These are phyloP conservation scores for Pisolithus microcarpus DNA, from an alignment of 768 basidiomycete species.

Conservation along the genomic window DNA sequence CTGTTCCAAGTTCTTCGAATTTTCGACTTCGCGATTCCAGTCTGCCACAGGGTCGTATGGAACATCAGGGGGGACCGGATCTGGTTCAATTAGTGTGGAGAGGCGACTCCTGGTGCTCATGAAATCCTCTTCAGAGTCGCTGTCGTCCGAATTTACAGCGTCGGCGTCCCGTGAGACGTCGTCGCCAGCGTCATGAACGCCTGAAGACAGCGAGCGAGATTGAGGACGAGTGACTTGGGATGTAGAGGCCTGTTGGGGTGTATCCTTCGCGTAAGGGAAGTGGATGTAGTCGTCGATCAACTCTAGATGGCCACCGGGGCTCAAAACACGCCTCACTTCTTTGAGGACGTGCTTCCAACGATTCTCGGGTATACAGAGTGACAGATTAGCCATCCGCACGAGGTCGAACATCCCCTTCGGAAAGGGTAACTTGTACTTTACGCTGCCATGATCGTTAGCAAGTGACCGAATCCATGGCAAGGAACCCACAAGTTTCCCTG, in stretches of 20 bases:
- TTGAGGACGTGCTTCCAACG: constrained; percentile 53
- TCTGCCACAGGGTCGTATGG: constrained; percentile 23
- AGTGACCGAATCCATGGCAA: not conserved
- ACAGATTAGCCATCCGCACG: constrained; percentile 66
- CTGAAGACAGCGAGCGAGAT: constrained; percentile 8
- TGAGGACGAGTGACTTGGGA: not conserved
- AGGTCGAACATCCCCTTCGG: constrained; percentile 57
- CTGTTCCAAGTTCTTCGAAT: constrained; percentile 45
- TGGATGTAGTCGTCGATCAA: constrained; percentile 65
- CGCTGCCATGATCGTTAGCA: constrained; percentile 28
- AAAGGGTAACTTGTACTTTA: constrained; percentile 56
- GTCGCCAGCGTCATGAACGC: constrained; percentile 15
- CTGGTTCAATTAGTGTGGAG: constrained; percentile 16
- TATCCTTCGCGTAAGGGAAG: constrained; percentile 48
- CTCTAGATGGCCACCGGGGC: constrained; percentile 57
- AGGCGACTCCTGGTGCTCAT: constrained; percentile 26
- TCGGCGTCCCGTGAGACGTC: constrained; percentile 10
- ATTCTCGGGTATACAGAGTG: constrained; percentile 51
- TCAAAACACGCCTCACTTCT: constrained; percentile 59
- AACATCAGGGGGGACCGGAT: constrained; percentile 12
- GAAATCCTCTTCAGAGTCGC: constrained; percentile 21
- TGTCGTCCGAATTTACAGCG: constrained; percentile 6
- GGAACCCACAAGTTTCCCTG: constrained; percentile 62
- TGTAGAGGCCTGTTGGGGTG: constrained; percentile 11
- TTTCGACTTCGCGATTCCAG: constrained; percentile 35